Percentiles rank a stretch among this genome's conserved stretches.
These are phyloP conservation scores for Arthromyces matolae DNA, from an alignment of 768 basidiomycete genomes.

Conservation along the genomic window DNA sequence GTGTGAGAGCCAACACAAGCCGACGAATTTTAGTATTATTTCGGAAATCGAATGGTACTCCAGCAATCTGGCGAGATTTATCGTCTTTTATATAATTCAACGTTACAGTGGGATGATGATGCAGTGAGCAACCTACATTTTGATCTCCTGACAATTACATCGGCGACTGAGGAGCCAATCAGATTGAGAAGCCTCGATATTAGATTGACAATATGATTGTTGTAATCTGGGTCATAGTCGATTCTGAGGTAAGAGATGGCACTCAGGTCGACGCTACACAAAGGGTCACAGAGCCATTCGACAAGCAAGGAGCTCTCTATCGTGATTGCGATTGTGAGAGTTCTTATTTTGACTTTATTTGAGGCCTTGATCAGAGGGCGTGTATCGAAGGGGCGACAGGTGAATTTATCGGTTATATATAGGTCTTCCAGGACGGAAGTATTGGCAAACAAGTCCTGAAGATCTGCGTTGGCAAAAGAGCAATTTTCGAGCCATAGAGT, in stretches of 20 bases:
- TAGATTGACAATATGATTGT: neutral
- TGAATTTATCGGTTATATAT: conserved; percentile 2
- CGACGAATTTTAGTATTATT: conserved; percentile 4
- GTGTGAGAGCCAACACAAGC: conserved; percentile 3
- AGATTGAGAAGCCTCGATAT: conserved; percentile 1
- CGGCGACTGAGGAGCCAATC: conserved; percentile 1
- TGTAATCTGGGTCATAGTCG: conserved; percentile 6
- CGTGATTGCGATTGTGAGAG: neutral
- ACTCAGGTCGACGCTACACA: conserved; percentile 5
- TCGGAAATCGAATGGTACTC: conserved; percentile 1
- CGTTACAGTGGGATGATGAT: neutral
- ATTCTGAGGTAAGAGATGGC: neutral
- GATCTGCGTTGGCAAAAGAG: conserved; percentile 3
- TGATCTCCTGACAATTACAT: neutral
- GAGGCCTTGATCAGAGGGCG: neutral
- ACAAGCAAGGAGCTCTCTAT: conserved; percentile 2
- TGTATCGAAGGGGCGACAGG: conserved; percentile 1
- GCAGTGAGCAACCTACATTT: neutral
- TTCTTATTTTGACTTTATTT: neutral
- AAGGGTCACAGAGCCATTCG: conserved; percentile 9
- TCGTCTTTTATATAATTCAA: neutral
- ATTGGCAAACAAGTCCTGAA: neutral
- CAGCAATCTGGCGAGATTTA: neutral
- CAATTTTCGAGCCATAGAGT: neutral
- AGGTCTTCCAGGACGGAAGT: neutral